Conservation (phyloP, 2,329 filamentous ascomycete species). For the Penicillium sp. region DNA sequence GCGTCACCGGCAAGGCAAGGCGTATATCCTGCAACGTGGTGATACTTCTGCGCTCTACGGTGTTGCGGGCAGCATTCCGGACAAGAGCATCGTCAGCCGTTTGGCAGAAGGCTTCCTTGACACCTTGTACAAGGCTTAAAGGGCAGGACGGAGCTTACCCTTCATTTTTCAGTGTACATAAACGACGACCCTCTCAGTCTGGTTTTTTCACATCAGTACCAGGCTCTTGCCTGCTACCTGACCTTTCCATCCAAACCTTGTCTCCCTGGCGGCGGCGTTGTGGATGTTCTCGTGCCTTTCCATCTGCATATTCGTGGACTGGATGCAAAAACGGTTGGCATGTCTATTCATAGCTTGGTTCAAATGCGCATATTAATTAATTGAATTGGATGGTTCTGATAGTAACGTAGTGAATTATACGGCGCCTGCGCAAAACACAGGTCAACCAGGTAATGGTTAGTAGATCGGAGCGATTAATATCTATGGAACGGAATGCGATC, state of each 20-base stretch:
- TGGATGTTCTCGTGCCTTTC: constrained; percentile 4
- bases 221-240: too few relatives aligned
- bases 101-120: constrained; percentile 87
- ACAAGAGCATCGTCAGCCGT: constrained; percentile 90
- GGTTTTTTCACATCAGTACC: not conserved
- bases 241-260: too few relatives aligned
- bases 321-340: constrained; percentile 8
- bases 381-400: constrained; percentile 10
- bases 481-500: too few relatives aligned
- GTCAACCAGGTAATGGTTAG: too few relatives aligned
- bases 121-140: constrained; percentile 77
- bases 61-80: constrained; percentile 87
- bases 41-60: constrained; percentile 88
- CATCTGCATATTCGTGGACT: not conserved
- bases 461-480: too few relatives aligned
- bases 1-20: constrained; percentile 56
- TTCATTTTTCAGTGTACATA: constrained; percentile 11
- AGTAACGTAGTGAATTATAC: constrained; percentile 10
- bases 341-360: constrained; percentile 14
- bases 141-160: not conserved
- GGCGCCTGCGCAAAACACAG: not conserved
- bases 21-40: constrained; percentile 47
- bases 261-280: constrained; percentile 5
- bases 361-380: constrained; percentile 20
- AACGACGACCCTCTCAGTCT: not conserved